Base-by-base conservation (phyloP, 1,284 basidiomycete species). In the Cutaneotrichosporon cyanovorans region DNA sequence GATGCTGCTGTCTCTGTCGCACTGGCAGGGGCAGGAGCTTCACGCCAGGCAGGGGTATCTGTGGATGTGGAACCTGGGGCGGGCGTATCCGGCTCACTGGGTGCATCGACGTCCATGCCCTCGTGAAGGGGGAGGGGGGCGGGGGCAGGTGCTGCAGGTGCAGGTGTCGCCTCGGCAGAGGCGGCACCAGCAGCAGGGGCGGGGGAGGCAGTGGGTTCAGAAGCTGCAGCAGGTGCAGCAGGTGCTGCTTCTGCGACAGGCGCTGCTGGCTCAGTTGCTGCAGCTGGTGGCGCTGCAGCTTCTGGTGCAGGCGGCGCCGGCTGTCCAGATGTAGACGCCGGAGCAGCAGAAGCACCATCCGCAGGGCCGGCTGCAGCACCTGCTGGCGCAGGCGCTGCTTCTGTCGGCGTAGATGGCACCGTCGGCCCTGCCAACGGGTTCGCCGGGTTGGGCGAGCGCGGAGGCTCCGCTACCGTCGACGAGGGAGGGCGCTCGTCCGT, bases 381-480 rank as follows among this genome's bases (percentile, higher is more conserved):
- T 16, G 31, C 43, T 35, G 48, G 45, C 22, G 48, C 42, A 15
- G 42, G 28, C 12, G 50, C 42, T 28, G 25, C 7, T 12, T 28
- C 25, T 28, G 33, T 44, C 19, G 45, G 42, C 15, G 43, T 19
- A 11, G 49, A 30, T 15, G 45, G 28, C 16, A 35, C 18, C 22
- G 40, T 12, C 6, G 34, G 16, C 39, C 50, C 28, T 15, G 32
- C 32, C 7, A 14, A 7, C 7, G 32, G 32, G 32, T 34, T 34
- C 9, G 32, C 32, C 11, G 60, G 45, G 28, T 61, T 60, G 10
- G 64, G 64, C 2, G 55, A 58, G 32, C 55, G 57, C 5, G 64
- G 59, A 1, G 64, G 60, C 45, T 66, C 65, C 14, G 56, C 63
- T 1, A 63, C 48, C 14, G 62, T 67, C 3, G 63, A 66, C 8